A percentile compares a stretch with the other conserved stretches of the same genome.
These are phyloP conservation scores for Phytophthora citrophthora DNA, from an alignment of 352 stramenopile species.

Conservation along the genomic window DNA sequence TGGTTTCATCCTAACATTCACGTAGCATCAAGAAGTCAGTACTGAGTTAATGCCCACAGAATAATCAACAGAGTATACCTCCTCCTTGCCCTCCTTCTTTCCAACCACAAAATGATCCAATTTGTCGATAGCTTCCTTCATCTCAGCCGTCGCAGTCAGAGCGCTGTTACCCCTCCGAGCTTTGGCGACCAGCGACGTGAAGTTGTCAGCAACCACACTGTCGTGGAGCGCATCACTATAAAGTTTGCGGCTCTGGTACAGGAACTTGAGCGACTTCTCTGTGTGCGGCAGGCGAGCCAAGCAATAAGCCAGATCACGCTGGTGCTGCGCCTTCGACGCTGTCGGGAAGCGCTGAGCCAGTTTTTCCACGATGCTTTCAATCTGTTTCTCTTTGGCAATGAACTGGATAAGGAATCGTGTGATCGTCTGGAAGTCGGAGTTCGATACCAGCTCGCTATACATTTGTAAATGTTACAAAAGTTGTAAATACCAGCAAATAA, in stretches of 20 bases:
- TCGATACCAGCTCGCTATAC: slow-evolving; percentile 75
- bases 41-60: neutral
- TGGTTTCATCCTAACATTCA: slow-evolving; percentile 25
- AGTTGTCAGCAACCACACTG: slow-evolving; percentile 90
- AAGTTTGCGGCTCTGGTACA: slow-evolving; percentile 89
- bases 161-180: slow-evolving; percentile 47
- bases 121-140: slow-evolving; percentile 80
- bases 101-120: slow-evolving; percentile 63
- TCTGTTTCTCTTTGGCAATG: slow-evolving; percentile 96
- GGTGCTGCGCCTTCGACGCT: slow-evolving; percentile 67
- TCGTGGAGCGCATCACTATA: slow-evolving; percentile 94
- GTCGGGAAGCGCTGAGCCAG: slow-evolving; percentile 94
- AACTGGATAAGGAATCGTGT: slow-evolving; percentile 97
- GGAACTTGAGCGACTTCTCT: slow-evolving; percentile 93
- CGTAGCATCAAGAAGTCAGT: neutral
- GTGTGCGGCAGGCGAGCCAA: slow-evolving; percentile 93
- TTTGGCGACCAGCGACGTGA: slow-evolving; percentile 86
- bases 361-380: slow-evolving; percentile 91
- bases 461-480: slow-evolving; percentile 12
- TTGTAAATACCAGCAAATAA: neutral
- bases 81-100: slow-evolving; percentile 61
- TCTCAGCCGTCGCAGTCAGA: slow-evolving; percentile 53
- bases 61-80: slow-evolving; percentile 31
- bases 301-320: slow-evolving; percentile 94
- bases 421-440: slow-evolving; percentile 93